A percentile compares a stretch with the other conserved stretches of the same genome.
Conservation (phyloP, 345 rosid genomes). For the Carallia pectinifolia region DNA sequence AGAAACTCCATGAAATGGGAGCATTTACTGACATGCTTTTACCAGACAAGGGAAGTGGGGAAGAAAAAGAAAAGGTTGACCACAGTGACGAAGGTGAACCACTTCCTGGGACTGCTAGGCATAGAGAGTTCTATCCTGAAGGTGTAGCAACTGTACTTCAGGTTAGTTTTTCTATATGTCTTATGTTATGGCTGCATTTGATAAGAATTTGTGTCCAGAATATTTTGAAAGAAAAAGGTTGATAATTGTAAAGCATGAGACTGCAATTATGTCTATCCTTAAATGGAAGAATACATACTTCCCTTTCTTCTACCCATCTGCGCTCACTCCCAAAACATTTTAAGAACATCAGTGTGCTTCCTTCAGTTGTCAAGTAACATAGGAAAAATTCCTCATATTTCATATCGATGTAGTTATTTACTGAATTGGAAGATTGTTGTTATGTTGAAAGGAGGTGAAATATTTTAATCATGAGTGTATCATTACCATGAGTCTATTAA, state of each 20-base stretch:
- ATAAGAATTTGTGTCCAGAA: background rate
- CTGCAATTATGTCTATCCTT: too few relatives aligned
- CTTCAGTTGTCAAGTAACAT: background rate
- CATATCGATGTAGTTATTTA: too few relatives aligned
- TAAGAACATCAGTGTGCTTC: background rate
- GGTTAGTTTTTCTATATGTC: conserved; percentile 45
- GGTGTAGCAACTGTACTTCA: conserved; percentile 88
- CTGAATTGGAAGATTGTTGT: too few relatives aligned
- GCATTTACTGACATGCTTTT: conserved; percentile 97
- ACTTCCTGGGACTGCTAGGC: conserved; percentile 98
- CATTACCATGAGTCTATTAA: too few relatives aligned
- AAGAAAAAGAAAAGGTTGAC: conserved; percentile 73
- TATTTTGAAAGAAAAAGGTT: background rate
- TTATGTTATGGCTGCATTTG: background rate
- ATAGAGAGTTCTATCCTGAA: conserved; percentile 98
- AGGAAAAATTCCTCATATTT: background rate
- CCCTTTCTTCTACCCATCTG: background rate
- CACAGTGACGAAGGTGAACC: conserved; percentile 90
- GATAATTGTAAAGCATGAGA: background rate
- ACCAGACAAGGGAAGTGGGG: conserved; percentile 98
- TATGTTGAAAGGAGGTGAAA: too few relatives aligned
- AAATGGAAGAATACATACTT: background rate
- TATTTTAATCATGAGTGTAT: too few relatives aligned
- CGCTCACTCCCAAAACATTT: too few relatives aligned
- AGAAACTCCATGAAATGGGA: conserved; percentile 99